phyloP scores from a whole-genome alignment of 2,329 filamentous ascomycete genomes.

The Xylaria hypoxylon region DNA sequence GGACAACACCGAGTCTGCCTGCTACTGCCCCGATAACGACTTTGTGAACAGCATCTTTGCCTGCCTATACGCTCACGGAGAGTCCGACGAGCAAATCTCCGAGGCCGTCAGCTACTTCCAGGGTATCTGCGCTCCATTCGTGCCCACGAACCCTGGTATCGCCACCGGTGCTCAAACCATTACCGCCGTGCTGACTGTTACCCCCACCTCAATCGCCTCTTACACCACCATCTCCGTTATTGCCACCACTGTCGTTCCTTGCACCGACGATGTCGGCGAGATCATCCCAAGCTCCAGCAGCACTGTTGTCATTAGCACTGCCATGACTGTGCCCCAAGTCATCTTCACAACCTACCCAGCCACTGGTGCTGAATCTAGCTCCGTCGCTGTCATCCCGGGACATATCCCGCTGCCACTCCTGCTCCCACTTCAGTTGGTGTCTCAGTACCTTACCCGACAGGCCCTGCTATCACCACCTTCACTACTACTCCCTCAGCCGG shows the following conservation, averaged over 20 bases:
- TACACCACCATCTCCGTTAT: conserved; percentile 62
- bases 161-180: conserved; percentile 77
- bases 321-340: conserved; percentile 59
- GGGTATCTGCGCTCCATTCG: conserved; percentile 85
- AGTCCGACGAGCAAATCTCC: conserved; percentile 72
- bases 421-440: conserved; percentile 46
- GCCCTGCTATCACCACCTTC: conserved; percentile 52
- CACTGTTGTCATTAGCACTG: conserved; percentile 59
- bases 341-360: conserved; percentile 52
- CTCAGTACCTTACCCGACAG: conserved; percentile 51
- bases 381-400: conserved; percentile 57
- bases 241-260: conserved; percentile 65
- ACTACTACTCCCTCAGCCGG: conserved; percentile 55
- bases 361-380: conserved; percentile 51
- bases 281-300: conserved; percentile 64
- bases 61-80: conserved; percentile 83
- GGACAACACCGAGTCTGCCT: conserved; percentile 83
- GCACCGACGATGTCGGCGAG: conserved; percentile 59
- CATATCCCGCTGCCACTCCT: conserved; percentile 51
- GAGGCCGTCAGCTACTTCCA: conserved; percentile 85
- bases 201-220: conserved; percentile 57
- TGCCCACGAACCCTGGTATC: conserved; percentile 84
- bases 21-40: conserved; percentile 85
- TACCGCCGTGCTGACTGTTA: conserved; percentile 69
- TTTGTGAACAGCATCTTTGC: conserved; percentile 84